phyloP scores from a whole-genome alignment of 495 filamentous ascomycete species.

The Penicillium taxi region DNA sequence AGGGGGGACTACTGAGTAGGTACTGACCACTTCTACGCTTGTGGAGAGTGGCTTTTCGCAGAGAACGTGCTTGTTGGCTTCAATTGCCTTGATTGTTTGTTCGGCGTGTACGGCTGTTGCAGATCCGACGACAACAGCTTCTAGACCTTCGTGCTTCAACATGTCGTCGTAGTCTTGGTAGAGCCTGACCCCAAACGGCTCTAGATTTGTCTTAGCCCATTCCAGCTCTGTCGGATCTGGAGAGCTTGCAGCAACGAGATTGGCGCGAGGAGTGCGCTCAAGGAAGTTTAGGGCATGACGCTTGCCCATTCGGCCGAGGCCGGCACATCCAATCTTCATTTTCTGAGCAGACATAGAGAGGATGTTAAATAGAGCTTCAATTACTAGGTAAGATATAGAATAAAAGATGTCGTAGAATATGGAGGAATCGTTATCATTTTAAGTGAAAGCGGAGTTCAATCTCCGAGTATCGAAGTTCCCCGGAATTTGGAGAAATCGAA shows the following conservation, averaged over 20 bases:
- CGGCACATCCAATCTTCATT: constrained; percentile 43
- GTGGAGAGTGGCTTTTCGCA: constrained; percentile 51
- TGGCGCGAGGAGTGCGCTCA: constrained; percentile 42
- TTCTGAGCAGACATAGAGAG: constrained; percentile 36
- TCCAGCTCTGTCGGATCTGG: constrained; percentile 42
- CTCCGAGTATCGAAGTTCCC: constrained; percentile 9
- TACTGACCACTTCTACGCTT: constrained; percentile 44
- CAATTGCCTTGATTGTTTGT: constrained; percentile 49
- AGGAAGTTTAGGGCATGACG: constrained; percentile 49
- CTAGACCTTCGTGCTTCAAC: constrained; percentile 45
- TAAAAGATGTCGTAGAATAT: constrained; percentile 1
- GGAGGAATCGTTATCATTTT: constrained; percentile 2
- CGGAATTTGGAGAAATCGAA: constrained; percentile 7
- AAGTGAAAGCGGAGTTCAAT: constrained; percentile 15
- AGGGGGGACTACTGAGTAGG: background rate
- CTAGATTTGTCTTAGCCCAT: constrained; percentile 44
- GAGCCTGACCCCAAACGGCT: constrained; percentile 38
- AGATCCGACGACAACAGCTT: constrained; percentile 46
- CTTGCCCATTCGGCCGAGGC: constrained; percentile 53
- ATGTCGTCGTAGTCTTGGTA: constrained; percentile 51
- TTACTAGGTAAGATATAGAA: background rate
- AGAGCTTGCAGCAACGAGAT: constrained; percentile 46
- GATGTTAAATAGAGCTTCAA: background rate
- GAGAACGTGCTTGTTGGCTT: constrained; percentile 45
- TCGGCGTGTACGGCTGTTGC: constrained; percentile 50